Base-by-base conservation (phyloP, 768 basidiomycete genomes). In the Lactarius trivialis region DNA sequence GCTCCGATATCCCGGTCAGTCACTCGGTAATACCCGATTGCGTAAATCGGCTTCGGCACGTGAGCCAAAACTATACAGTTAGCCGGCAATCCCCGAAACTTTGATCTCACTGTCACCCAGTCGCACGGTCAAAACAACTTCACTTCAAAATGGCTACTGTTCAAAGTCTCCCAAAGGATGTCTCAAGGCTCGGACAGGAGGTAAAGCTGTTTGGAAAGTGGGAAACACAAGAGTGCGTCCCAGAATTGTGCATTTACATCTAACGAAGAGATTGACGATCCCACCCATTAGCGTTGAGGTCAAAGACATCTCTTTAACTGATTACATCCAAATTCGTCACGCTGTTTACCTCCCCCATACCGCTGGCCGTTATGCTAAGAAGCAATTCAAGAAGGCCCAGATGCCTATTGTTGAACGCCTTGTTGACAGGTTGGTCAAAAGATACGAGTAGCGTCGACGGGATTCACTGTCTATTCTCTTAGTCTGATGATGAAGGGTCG, bases 401-500 rank as follows among this genome's bases (percentile, higher is more conserved):
- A 99, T 99, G 97, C 97, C 97, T 73, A 96, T 99, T 75, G 97
- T 98, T 71, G 97, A 99, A 80, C 92, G 97, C 74, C 82, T 99
- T 73, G 97, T 98, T 69, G 95, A 98, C 83, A 88, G 88, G 94
- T 92, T 72, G 70, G 85, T 74, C 12, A 37, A 24, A 59, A 50
- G 21, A 56, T 48, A 7, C 19, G 17, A 7, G 19, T 33, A 30
- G 4, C 50, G 15, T 28, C 2, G 17, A 15, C 21, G 1, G n/a
- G 32, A 6, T 51, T 57, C 19, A 63, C 43, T 28, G 28, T 41
- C 24, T 37, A 24, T 48, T 17, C 19, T 48, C 45, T 39, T 69
- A 96, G 93, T 76, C 79, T 99, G 75, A 99, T 99, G 97, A 99
- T 99, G 97, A 97, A 98, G 81, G 97, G 97, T 65, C 94, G 97